Evolutionary conservation across 1,139 yeast genomes (phyloP).

Genomic region (Hyphopichia fennica): DNA sequence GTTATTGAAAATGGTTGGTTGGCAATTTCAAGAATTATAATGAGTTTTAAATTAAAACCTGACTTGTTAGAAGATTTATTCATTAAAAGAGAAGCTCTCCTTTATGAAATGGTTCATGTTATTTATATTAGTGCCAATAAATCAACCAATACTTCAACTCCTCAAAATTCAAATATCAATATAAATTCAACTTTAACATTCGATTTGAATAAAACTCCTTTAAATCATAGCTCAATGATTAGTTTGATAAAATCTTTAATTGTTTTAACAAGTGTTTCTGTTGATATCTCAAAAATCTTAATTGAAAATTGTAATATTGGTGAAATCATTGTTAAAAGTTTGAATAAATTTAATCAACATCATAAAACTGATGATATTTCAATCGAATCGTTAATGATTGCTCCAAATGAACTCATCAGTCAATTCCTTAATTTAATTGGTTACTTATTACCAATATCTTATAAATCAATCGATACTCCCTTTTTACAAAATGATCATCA

Average conservation of each 20-base stretch:
- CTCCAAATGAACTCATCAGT: slow-evolving; percentile 64
- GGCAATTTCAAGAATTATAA: slow-evolving; percentile 63
- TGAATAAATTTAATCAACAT: slow-evolving; percentile 37
- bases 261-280: slow-evolving; percentile 36
- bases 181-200: slow-evolving; percentile 11
- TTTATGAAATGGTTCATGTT: slow-evolving; percentile 27
- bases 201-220: slow-evolving; percentile 18
- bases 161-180: slow-evolving; percentile 9
- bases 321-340: slow-evolving; percentile 40
- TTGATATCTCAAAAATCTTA: slow-evolving; percentile 40
- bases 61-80: slow-evolving; percentile 48
- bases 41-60: slow-evolving; percentile 49
- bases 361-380: slow-evolving; percentile 26
- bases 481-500: slow-evolving; percentile 27
- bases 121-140: slow-evolving; percentile 32
- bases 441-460: slow-evolving; percentile 53
- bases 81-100: slow-evolving; percentile 23
- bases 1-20: slow-evolving; percentile 73
- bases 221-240: slow-evolving; percentile 33
- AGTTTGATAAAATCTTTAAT: slow-evolving; percentile 45
- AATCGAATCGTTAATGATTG: slow-evolving; percentile 72
- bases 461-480: slow-evolving; percentile 30
- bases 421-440: slow-evolving; percentile 59
- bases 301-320: slow-evolving; percentile 43
- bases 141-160: slow-evolving; percentile 6